phyloP scores from a whole-genome alignment of 192 early-diverging fungal genomes.

The Backusella parvicylindrica region DNA sequence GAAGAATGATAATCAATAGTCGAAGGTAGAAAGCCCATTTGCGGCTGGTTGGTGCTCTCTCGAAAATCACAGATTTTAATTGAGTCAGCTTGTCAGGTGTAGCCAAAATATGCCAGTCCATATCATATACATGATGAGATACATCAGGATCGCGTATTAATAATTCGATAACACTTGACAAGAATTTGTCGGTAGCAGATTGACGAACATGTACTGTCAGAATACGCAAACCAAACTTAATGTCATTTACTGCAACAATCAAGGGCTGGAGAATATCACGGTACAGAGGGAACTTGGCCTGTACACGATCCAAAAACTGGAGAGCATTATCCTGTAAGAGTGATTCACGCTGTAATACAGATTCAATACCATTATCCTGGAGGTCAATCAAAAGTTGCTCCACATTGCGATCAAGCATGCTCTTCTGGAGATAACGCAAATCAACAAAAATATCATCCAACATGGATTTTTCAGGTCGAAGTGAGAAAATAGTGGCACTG shows the following conservation, averaged over 20 bases:
- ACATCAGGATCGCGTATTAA: slow-evolving; percentile 38
- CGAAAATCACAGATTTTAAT: slow-evolving; percentile 47
- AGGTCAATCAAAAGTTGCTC: slow-evolving; percentile 42
- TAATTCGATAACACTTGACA: slow-evolving; percentile 33
- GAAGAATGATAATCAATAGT: slow-evolving; percentile 44
- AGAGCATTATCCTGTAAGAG: slow-evolving; percentile 67
- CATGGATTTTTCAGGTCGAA: slow-evolving; percentile 62
- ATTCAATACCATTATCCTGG: slow-evolving; percentile 30
- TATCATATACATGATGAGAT: slow-evolving; percentile 25
- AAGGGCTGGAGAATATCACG: slow-evolving; percentile 73
- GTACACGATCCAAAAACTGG: slow-evolving; percentile 60
- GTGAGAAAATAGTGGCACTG: slow-evolving; percentile 46
- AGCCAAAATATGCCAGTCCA: slow-evolving; percentile 43
- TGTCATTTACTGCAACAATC: slow-evolving; percentile 62
- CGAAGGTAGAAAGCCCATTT: slow-evolving; percentile 54
- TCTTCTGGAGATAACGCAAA: slow-evolving; percentile 28
- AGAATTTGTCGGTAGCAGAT: slow-evolving; percentile 8
- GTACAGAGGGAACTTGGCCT: slow-evolving; percentile 69
- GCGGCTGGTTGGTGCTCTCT: slow-evolving; percentile 25
- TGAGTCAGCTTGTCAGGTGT: slow-evolving; percentile 32
- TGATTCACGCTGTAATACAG: slow-evolving; percentile 52
- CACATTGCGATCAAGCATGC: slow-evolving; percentile 38
- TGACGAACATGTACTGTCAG: slow-evolving; percentile 29
- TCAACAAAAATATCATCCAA: slow-evolving; percentile 58
- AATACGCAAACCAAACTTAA: slow-evolving; percentile 73